These are phyloP conservation scores for Phaeosphaeriaceae sp. DNA, from an alignment of 2,329 filamentous ascomycete species.

Conservation along the genomic window DNA sequence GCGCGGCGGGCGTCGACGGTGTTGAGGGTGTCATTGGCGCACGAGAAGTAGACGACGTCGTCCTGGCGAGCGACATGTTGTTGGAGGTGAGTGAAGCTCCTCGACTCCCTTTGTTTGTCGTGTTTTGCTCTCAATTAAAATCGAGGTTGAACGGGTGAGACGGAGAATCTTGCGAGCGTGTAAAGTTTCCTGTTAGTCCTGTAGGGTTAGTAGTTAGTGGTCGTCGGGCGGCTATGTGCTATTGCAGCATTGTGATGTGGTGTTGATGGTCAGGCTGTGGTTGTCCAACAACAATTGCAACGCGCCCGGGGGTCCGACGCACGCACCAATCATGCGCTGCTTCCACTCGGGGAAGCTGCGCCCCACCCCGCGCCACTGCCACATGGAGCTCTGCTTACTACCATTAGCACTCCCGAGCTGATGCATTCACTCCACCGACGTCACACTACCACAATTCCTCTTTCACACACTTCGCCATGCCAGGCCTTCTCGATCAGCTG, in stretches of 20 bases:
- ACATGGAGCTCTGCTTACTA: not conserved
- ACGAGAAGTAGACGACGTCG: slow-evolving; percentile 6
- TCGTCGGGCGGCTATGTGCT: slow-evolving; percentile 2
- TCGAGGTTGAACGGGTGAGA: not conserved
- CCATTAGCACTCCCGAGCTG: not conserved
- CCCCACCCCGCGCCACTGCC: not conserved
- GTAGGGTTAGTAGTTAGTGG: slow-evolving; percentile 32
- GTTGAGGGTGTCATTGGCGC: slow-evolving; percentile 29
- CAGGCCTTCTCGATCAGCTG: slow-evolving; percentile 66
- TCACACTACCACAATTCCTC: not conserved
- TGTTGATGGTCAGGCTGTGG: slow-evolving; percentile 4
- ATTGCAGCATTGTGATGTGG: not conserved
- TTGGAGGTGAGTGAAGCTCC: too few relatives aligned
- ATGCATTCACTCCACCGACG: not conserved
- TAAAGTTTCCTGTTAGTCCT: slow-evolving; percentile 16
- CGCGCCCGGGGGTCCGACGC: not conserved
- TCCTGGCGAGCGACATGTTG: slow-evolving; percentile 26
- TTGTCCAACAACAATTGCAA: slow-evolving; percentile 12
- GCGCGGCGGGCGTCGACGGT: slow-evolving; percentile 33
- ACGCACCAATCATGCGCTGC: not conserved
- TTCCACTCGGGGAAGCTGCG: not conserved
- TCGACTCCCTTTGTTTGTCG: slow-evolving; percentile 4
- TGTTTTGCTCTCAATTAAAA: slow-evolving; percentile 4
- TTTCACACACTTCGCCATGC: slow-evolving; percentile 40
- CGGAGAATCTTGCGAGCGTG: not conserved